Conservation (phyloP, 306 rosid genomes). For the Styphnolobium japonicum region DNA sequence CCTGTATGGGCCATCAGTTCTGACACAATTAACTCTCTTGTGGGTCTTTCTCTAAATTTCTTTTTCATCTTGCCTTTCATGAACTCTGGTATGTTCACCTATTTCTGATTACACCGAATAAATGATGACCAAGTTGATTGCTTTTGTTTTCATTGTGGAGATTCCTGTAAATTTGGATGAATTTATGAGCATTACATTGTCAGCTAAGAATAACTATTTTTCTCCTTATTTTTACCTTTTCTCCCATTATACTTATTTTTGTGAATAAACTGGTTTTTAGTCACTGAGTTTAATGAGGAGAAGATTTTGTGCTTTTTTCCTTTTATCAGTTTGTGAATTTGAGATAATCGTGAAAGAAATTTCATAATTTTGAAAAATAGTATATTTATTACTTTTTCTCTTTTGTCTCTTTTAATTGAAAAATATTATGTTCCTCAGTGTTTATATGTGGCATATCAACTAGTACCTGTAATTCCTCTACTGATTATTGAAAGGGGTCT, state of each 20-base stretch:
- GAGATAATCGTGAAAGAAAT: neutral
- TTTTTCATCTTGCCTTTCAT: constrained; percentile 73
- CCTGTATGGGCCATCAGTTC: constrained; percentile 93
- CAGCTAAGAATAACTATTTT: neutral
- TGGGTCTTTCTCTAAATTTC: constrained; percentile 85
- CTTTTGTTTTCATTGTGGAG: neutral
- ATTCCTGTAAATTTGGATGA: neutral
- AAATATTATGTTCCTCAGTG: too few relatives aligned
- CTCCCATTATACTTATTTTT: neutral
- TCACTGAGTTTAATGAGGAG: neutral
- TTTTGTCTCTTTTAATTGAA: too few relatives aligned
- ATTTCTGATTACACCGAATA: neutral
- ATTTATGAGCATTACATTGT: constrained; percentile 1
- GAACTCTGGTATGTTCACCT: constrained; percentile 63
- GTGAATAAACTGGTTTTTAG: neutral
- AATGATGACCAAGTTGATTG: neutral
- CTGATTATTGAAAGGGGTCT: neutral
- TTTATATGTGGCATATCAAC: too few relatives aligned
- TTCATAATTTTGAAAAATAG: neutral
- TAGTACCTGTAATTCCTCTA: too few relatives aligned
- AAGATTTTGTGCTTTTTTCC: neutral
- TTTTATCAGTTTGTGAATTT: neutral
- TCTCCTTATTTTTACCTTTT: neutral
- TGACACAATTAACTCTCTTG: constrained; percentile 65
- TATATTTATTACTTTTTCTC: neutral